Evolutionary conservation across 805 yeast genomes (phyloP), one percentile per base, ranked within the genome.

Genomic region (Yarrowia osloensis): DNA sequence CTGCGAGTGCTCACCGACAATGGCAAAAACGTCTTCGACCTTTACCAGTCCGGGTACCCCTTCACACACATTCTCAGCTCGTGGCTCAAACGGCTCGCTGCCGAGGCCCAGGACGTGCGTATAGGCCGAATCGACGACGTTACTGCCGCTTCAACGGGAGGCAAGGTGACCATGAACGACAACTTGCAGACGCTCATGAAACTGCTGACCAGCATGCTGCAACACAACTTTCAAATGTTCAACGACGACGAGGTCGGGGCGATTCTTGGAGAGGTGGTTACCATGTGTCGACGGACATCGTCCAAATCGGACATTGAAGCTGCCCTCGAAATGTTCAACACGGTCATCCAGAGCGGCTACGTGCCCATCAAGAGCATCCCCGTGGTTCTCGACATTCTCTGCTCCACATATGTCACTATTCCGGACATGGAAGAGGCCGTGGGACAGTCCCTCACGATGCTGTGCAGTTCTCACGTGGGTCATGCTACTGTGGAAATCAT

Each of bases 21-120:
- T 68, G 90, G 90, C 3, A 67, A 73, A 4, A 84, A 85, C 70
- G 77, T 84, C 57, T 82, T 82, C 68, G 87, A 84, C 67, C 78
- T 83, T 67, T 81, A 82, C 71, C 77, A 83, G 19, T 79, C 82
- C 29, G 83, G 83, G 28, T 77, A 76, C 50, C 81, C 81, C 21
- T 68, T 82, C 21, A 76, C 82, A 42, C 73, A 74, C 22, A 78
- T 81, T 49, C 72, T 81, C 24, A 68, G 69, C 31, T 67, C 62
- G 31, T 80, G 84, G 82, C 71, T 78, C n/a, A 70, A 74, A 39
- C 67, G 71, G 3, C 69, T 77, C 13, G 77, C 77, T 22, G 67
- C 71, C 19, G 73, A 77, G 28, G 67, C 70, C 21, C 78, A 69
- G 65, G 78, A 70, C 67, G 76, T 70, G 40, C 74, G 74, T 70